Conservation (phyloP, 2,329 filamentous ascomycete genomes). For the Sclerotinia minor region DNA sequence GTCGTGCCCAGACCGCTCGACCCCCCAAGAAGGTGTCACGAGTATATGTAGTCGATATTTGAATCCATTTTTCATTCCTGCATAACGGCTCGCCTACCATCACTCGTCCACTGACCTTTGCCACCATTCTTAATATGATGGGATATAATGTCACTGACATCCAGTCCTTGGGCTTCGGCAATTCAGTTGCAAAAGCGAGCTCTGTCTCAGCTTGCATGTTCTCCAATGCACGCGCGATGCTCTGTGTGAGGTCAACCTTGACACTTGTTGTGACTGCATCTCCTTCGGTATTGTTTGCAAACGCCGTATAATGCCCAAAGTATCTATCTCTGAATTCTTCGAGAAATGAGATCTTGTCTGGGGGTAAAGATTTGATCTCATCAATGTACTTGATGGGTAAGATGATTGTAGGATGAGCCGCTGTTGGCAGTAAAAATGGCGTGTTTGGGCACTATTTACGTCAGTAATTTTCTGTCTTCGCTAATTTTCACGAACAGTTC, state of each 20-base stretch:
- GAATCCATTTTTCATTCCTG: slow-evolving; percentile 36
- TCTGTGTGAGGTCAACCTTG: slow-evolving; percentile 36
- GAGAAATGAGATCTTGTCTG: slow-evolving; percentile 17
- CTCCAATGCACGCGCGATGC: slow-evolving; percentile 32
- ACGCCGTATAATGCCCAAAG: slow-evolving; percentile 18
- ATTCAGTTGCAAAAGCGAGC: slow-evolving; percentile 31
- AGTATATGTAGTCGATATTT: slow-evolving; percentile 32
- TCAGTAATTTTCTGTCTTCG: not conserved
- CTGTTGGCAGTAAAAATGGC: slow-evolving; percentile 3
- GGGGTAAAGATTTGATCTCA: slow-evolving; percentile 21
- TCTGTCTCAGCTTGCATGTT: slow-evolving; percentile 35
- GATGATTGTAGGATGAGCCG: slow-evolving; percentile 16
- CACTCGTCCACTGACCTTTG: slow-evolving; percentile 43
- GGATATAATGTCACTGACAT: slow-evolving; percentile 36
- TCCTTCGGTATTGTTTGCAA: slow-evolving; percentile 13
- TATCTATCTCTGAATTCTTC: slow-evolving; percentile 18
- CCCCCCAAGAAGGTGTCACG: slow-evolving; percentile 21
- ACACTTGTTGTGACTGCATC: slow-evolving; percentile 24
- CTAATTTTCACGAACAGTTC: not conserved
- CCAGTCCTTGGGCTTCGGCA: slow-evolving; percentile 38
- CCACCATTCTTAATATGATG: slow-evolving; percentile 44
- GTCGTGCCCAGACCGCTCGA: slow-evolving; percentile 12
- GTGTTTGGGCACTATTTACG: slow-evolving; percentile 6
- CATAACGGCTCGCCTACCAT: slow-evolving; percentile 36
- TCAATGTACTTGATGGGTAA: slow-evolving; percentile 19